Evolutionary conservation across 129 eudicot species (phyloP).

Genomic region (Sambucus nigra): DNA sequence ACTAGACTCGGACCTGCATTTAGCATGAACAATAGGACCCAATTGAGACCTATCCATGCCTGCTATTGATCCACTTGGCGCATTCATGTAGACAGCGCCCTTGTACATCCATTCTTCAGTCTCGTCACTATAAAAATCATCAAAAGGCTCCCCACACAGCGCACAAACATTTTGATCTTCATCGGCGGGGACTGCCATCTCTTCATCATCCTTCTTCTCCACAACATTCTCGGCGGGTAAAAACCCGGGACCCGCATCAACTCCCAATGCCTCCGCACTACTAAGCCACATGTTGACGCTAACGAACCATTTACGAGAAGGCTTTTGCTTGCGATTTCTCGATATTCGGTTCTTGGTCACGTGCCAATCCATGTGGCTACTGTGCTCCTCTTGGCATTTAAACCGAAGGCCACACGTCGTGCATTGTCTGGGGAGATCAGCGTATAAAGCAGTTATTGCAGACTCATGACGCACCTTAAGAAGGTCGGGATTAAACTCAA

Average conservation of each 20-base stretch:
- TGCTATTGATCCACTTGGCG: slow-evolving; percentile 41
- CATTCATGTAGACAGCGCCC: slow-evolving; percentile 88
- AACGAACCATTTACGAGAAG: slow-evolving; percentile 93
- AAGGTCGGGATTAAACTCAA: slow-evolving; percentile 68
- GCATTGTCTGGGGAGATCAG: slow-evolving; percentile 90
- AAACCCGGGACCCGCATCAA: slow-evolving; percentile 70
- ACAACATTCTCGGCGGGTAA: slow-evolving; percentile 43
- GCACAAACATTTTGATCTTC: slow-evolving; percentile 85
- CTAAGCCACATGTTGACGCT: slow-evolving; percentile 76
- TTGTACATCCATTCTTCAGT: slow-evolving; percentile 95
- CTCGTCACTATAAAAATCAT: slow-evolving; percentile 87
- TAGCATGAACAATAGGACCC: slow-evolving; percentile 94
- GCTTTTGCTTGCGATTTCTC: slow-evolving; percentile 73
- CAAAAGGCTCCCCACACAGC: slow-evolving; percentile 88
- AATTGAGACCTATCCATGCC: slow-evolving; percentile 77
- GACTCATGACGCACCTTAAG: slow-evolving; percentile 81
- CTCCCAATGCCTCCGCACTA: slow-evolving; percentile 72
- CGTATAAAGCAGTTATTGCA: slow-evolving; percentile 56
- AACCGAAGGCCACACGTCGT: slow-evolving; percentile 87
- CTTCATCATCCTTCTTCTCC: slow-evolving; percentile 64
- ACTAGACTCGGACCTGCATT: slow-evolving; percentile 70
- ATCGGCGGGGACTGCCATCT: slow-evolving; percentile 89
- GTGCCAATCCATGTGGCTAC: slow-evolving; percentile 99
- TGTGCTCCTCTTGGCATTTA: slow-evolving; percentile 81
- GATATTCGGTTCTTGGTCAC: slow-evolving; percentile 73